phyloP scores from a whole-genome alignment of 768 basidiomycete species.

The Lentinula lateritia region DNA sequence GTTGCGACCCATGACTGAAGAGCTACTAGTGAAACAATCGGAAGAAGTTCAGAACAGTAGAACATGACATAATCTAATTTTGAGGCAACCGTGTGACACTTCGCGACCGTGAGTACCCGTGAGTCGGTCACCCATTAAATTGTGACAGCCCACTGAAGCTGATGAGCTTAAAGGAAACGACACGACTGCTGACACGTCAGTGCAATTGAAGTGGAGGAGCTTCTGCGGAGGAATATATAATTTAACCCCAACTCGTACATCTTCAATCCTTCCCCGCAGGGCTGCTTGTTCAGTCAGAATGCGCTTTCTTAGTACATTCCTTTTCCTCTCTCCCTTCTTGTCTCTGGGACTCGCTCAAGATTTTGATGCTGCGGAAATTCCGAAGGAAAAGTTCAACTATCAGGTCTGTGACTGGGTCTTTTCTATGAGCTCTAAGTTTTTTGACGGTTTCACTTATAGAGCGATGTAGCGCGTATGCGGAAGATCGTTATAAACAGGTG shows the following conservation, averaged over 20 bases:
- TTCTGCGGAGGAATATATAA: conserved; percentile 2
- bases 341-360: conserved; percentile 47
- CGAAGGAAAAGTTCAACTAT: conserved; percentile 62
- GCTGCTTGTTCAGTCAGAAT: conserved; percentile 29
- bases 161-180: conserved; percentile 9
- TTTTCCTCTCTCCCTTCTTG: conserved; percentile 41
- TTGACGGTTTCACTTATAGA: conserved; percentile 38
- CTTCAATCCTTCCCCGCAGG: not conserved
- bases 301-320: conserved; percentile 51
- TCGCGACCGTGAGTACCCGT: conserved; percentile 2
- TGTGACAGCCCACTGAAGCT: not conserved
- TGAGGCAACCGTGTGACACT: not conserved
- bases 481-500: conserved; percentile 91
- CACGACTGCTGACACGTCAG: conserved; percentile 51
- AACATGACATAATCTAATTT: too few species aligned
- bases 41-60: too few species aligned
- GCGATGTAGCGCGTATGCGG: conserved; percentile 88
- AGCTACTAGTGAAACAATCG: too few species aligned
- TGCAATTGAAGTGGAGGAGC: conserved; percentile 7
- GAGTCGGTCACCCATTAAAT: not conserved
- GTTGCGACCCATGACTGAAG: too few species aligned
- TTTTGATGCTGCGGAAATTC: conserved; percentile 23
- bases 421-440: not conserved
- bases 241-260: not conserved
- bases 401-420: conserved; percentile 40